Base-by-base conservation (phyloP, 176 grass and related monocot genomes). In the Oryza coarctata region DNA sequence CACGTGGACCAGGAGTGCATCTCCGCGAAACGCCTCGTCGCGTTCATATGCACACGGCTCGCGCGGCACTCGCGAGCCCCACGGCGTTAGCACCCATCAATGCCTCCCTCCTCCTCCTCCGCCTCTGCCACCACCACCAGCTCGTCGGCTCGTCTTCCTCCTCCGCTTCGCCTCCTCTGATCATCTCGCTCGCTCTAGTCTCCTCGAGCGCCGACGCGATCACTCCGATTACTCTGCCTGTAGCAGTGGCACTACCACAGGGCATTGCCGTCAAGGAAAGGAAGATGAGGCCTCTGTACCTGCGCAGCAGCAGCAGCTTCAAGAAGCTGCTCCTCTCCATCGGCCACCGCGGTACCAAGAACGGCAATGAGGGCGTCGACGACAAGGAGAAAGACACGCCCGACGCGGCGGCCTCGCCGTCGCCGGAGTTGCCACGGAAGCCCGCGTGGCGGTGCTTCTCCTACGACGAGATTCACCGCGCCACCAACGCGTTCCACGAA, bases 401-500 rank as follows among this genome's bases (percentile, higher is more conserved):
- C 18, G 72, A 1, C 4, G 12, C 77, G 0, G 22, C 40, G 4
- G 4, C 15, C 3, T 0, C 38, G 41, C 41, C 43, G 5, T 8
- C 55, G 15, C 45, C 49, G 32, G 80, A 71, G 31, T 57, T 76
- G 1, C 74, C 86, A n/a, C 82, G 65, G 18, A 71, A 34, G 65
- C 82, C 91, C 0, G 61, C 89, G 45, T 94, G 91, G 94, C 86
- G 80, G 62, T 97, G 94, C 77, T 97, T 88, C 87, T 92, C 89
- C 8, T 92, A 88, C 74, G 89, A 94, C 6, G 94, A 94, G 63
- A 84, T 97, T 36, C 57, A 75, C 74, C 75, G 47, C 13, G 91
- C 94, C 7, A 97, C 91, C 2, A 45, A 68, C 79, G 85, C 60
- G 0, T 97, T 97, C 89, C 63, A 65, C 89, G 66, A 35, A 78